Evolutionary conservation across 2,329 filamentous ascomycete genomes (phyloP), one percentile per base, ranked within the genome.

Genomic region (Ophiognomonia clavigignenti-juglandacearum): DNA sequence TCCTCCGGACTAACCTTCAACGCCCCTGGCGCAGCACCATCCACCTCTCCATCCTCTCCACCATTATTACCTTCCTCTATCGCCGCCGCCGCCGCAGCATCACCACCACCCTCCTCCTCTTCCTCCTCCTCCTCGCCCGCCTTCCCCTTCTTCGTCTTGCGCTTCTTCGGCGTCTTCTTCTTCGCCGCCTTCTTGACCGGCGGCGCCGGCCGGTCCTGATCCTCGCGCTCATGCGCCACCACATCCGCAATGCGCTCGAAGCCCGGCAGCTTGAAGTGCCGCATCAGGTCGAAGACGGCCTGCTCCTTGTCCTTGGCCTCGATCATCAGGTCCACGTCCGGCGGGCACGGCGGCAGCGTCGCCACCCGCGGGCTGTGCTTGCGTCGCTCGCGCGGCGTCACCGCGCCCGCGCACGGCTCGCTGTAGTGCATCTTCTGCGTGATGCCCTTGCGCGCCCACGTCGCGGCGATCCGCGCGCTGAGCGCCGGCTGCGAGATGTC

Each of bases 241-340:
- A 97, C 71, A 45, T 95, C 82, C 55, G 85, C 86, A 61, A 95
- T 82, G 0, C 67, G 76, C 18, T 93, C 75, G 67, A 83, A 87
- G 0, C 90, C 90, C 0, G 90, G 88, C 0, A 97, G 73, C 57
- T 85, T 90, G 64, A 90, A 95, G 0, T 75, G 90, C 19, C 86
- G 78, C 90, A 96, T 96, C 16, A 97, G 74, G 54, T 95, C 89
- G 58, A 97, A 95, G 0, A 96, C 89, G 0, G 92, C 90, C 64
- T 97, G 92, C 63, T 97, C 92, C 66, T 97, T 97, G 61, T 96
- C 92, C 64, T 97, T 97, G 39, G 92, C 92, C 68, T 97, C 92
- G 51, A 97, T 96, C 92, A 97, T 97, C n/a, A 97, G 73, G 60
- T 96, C 92, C 85, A 95, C 93, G 26, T 86, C 83, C 1, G 80